Base-by-base conservation (phyloP, 371 early-diverging fungal species). In the Mucor racemosus region DNA sequence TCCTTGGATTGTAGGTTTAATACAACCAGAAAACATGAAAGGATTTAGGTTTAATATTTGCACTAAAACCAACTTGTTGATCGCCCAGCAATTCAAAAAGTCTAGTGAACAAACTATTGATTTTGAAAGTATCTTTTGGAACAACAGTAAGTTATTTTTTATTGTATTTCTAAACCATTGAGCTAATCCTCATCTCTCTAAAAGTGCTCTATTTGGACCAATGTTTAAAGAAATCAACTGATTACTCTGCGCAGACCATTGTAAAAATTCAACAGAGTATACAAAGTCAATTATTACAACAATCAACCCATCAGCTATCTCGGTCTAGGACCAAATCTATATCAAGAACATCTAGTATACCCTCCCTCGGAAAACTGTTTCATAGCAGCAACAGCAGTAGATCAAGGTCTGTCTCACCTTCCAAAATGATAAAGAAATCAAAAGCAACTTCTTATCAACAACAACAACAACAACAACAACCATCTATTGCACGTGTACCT, bases 101-200 rank as follows among this genome's bases (percentile, higher is more conserved):
- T 35, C 36, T 13, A 62, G 41, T 34, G 59, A 66, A 14, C 56
- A 62, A 26, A 64, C 79, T 2, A 64, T 71, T 31, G 74, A 77
- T 33, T 84, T 84, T 62, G 76, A 77, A 50, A 68, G 73, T 38
- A 66, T 81, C 13, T 81, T 84, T 63, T 84, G 84, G 84, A 79
- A 79, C 55, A 84, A 84, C 54, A 34, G 82, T 78, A 70, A 59
- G 64, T 36, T 8, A 19, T 46, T 8, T 13, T 31, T 11, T 19
- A 11, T 2, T 59, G 17, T 40, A 40, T 54, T 7, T 31, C n/a
- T 59, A 56, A 11, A 36, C 10, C 21, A 33, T 34, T 15, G 5
- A 55, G 13, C 4, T 26, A 5, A 39, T 7, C 15, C 19, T 59
- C 35, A 56, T 6, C 4, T 40, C 11, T 42, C 10, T 54, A 62